Evolutionary conservation across 2,329 filamentous ascomycete species (phyloP), one percentile per base, ranked within the genome.

Genomic region (Colletotrichum magnum): DNA sequence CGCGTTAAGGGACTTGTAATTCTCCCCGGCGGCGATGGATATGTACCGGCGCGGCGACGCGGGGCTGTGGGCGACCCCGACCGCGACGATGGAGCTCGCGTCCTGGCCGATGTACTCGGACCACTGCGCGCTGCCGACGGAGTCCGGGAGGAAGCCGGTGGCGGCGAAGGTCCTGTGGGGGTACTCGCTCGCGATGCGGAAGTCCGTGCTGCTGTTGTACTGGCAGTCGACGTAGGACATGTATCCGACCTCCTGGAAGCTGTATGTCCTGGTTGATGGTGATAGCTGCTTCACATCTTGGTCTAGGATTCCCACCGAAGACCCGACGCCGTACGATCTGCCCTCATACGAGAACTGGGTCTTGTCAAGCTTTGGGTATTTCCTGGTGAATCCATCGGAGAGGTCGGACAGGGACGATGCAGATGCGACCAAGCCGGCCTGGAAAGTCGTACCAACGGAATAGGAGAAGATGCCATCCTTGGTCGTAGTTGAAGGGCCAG

Each of bases 191-290:
- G 6, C 50, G 18, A 79, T 72, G 3, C 53, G 56, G 54, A 80
- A 82, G 41, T 77, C 69, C 4, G 73, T 74, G n/a, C 74, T 78
- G 7, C 54, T 36, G 71, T 82, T 82, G 72, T 81, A 80, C 18
- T 77, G 78, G 71, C 79, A 82, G 1, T 69, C 73, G 6, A 79
- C 77, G 9, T 75, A 72, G 15, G 77, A 56, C 5, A 72, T 28
- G 51, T 80, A 81, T 16, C 79, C 79, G 26, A 70, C 41, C 58
- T 82, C 79, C 58, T 77, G 72, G 32, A 78, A 82, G 5, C 70
- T 67, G 67, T 81, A 82, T 16, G 56, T 32, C 36, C 56, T 21
- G n/a, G 43, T 21, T 0, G 54, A 57, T 4, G 47, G 18, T 18
- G 18, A 18, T 24, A 18, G 9, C 2, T 57, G 15, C 54, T 57